phyloP scores from a whole-genome alignment of 805 yeast species.

The Phaffomyces antillensis region DNA sequence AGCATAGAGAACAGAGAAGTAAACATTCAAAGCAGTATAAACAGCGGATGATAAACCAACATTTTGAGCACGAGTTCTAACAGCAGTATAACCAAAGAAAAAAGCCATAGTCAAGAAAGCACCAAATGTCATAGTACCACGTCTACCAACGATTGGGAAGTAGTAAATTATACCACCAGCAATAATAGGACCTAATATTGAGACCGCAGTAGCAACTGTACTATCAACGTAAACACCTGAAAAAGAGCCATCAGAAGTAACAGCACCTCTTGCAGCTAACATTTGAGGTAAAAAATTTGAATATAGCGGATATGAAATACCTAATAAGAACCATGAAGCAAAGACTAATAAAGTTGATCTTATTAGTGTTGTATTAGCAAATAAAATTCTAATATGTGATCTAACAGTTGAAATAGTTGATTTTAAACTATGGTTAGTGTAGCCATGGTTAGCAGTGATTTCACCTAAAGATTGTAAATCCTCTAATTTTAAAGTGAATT shows the following conservation, averaged over 20 bases:
- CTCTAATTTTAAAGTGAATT: conserved; percentile 32
- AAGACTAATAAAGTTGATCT: conserved; percentile 34
- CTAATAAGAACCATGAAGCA: conserved; percentile 45
- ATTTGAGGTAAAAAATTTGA: conserved; percentile 45
- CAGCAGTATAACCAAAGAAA: conserved; percentile 56
- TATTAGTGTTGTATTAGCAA: conserved; percentile 33
- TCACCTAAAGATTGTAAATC: conserved; percentile 37
- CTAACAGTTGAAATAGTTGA: conserved; percentile 24
- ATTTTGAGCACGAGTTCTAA: conserved; percentile 42
- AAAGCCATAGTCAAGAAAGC: conserved; percentile 47
- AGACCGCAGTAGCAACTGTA: conserved; percentile 35
- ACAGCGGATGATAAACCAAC: conserved; percentile 32
- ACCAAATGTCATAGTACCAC: conserved; percentile 49
- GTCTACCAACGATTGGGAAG: conserved; percentile 36
- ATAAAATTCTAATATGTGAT: conserved; percentile 35
- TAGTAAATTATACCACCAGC: conserved; percentile 33
- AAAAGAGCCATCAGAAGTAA: conserved; percentile 33
- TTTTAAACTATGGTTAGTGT: conserved; percentile 21
- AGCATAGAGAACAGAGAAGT: conserved; percentile 55
- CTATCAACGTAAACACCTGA: conserved; percentile 40
- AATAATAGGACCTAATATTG: conserved; percentile 42
- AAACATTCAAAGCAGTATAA: conserved; percentile 37
- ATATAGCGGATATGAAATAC: conserved; percentile 45
- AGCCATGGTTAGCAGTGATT: conserved; percentile 23
- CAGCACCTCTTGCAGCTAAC: conserved; percentile 41